Base-by-base conservation (phyloP, 345 rosid species). In the Lepidium aucheri region DNA sequence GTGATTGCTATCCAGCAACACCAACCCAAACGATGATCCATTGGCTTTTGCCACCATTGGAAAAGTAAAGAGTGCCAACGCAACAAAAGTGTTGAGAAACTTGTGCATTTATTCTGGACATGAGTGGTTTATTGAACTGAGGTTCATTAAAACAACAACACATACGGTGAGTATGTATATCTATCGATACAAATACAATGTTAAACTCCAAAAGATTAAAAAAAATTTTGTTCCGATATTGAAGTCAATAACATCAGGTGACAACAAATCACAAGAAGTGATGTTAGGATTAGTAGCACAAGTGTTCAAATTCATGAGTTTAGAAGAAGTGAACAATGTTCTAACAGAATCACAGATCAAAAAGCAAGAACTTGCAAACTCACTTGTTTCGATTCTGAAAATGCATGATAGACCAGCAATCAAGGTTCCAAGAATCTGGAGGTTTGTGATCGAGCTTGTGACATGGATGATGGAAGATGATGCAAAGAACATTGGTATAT, bases 351-450 rank as follows among this genome's bases (percentile, higher is more conserved):
- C 77, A 11, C 83, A 84, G 33, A 74, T 92, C 22, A 59, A 36
- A 36, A 88, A 77, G 70, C 71, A 60, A 13, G 84, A 80, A 64
- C 54, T 92, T 9, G 90, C 87, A 0, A 56, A 47, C 63, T 69
- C 77, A 20, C 50, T 89, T 46, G 74, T 89, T 42, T 58, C 53
- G 51, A n/a, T 82, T 72, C 85, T 92, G 53, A 73, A 18, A 53
- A 87, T 82, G 49, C 65, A 89, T 63, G 75, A 51, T 14, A 75
- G 80, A 46, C 95, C 98, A 44, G 71, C 84, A 0, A 73, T 82
- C n/a, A 89, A 79, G 65, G 86, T 87, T 45, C 98, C 97, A 3
- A 80, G 95, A 76, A 86, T 87, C 53, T 70, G 98, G 61, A 81
- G 97, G 70, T 89, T 89, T 59, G 74, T 84, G 58, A 77, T 89